A percentile compares a stretch with the other conserved stretches of the same genome.
Evolutionary conservation across 192 early-diverging fungal genomes (phyloP).

Genomic region (Coemansia erecta): DNA sequence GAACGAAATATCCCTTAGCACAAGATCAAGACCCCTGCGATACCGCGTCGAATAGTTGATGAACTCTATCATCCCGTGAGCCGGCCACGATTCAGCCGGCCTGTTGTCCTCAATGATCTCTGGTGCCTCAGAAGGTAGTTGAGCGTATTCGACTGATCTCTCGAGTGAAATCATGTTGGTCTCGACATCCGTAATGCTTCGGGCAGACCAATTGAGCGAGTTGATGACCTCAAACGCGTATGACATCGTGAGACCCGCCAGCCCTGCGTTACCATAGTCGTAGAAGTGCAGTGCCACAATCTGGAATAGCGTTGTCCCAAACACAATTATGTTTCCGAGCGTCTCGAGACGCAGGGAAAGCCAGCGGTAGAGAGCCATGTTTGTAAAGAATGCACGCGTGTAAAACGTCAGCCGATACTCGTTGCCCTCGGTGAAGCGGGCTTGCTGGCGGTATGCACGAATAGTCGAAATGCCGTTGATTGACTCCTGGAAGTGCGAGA

Average conservation of each 20-base stretch:
- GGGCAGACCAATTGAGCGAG: slow-evolving; percentile 76
- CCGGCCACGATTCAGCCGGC: slow-evolving; percentile 54
- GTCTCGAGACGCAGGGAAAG: slow-evolving; percentile 77
- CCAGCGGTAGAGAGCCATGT: slow-evolving; percentile 72
- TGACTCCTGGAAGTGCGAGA: slow-evolving; percentile 80
- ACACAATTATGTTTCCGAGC: slow-evolving; percentile 70
- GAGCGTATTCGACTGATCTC: slow-evolving; percentile 52
- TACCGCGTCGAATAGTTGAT: slow-evolving; percentile 56
- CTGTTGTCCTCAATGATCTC: slow-evolving; percentile 31
- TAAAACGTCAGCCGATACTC: slow-evolving; percentile 67
- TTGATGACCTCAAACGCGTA: slow-evolving; percentile 81
- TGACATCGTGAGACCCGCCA: slow-evolving; percentile 73
- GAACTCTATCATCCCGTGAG: slow-evolving; percentile 54
- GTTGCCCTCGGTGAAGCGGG: slow-evolving; percentile 70
- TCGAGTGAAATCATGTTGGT: slow-evolving; percentile 65
- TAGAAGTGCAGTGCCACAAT: slow-evolving; percentile 58
- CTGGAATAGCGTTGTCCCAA: slow-evolving; percentile 75
- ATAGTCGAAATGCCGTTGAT: slow-evolving; percentile 81
- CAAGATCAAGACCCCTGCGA: slow-evolving; percentile 53
- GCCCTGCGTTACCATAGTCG: slow-evolving; percentile 52
- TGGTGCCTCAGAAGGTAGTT: slow-evolving; percentile 39
- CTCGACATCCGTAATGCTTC: slow-evolving; percentile 74
- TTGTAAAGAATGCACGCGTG: slow-evolving; percentile 77
- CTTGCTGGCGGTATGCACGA: slow-evolving; percentile 79
- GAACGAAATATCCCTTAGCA: slow-evolving; percentile 50